Conservation (phyloP, 805 yeast genomes). For the Zygoascus bituminiphila region DNA sequence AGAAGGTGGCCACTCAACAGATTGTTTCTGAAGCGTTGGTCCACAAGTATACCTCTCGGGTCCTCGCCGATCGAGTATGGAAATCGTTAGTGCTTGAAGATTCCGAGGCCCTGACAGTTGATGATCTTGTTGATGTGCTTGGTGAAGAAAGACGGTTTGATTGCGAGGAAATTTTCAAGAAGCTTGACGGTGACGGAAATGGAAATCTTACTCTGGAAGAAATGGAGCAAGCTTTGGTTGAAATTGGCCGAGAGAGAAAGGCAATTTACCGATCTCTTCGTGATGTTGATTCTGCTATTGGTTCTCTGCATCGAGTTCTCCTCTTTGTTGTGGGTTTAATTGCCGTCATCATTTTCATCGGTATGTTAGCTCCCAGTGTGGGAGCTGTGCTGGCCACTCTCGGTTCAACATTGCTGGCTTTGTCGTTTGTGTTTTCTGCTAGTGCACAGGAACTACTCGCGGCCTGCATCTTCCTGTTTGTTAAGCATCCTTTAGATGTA, state of each 20-base stretch:
- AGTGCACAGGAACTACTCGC: constrained; percentile 33
- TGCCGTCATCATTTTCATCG: constrained; percentile 32
- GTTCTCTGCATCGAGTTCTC: constrained; percentile 31
- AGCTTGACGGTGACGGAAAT: constrained; percentile 30
- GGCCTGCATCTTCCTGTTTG: constrained; percentile 33
- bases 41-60: constrained; percentile 21
- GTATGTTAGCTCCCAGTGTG: constrained; percentile 34
- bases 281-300: constrained; percentile 34
- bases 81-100: constrained; percentile 34
- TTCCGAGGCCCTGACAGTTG: constrained; percentile 24
- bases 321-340: constrained; percentile 27
- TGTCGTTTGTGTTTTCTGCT: constrained; percentile 32
- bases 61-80: constrained; percentile 34
- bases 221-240: constrained; percentile 26
- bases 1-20: constrained; percentile 12
- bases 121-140: constrained; percentile 29
- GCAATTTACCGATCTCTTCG: constrained; percentile 30
- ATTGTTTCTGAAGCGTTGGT: constrained; percentile 29
- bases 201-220: constrained; percentile 32
- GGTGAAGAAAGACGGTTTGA: constrained; percentile 27
- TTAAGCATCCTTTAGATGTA: constrained; percentile 35
- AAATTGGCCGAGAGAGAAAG: constrained; percentile 29
- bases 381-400: constrained; percentile 34
- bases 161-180: constrained; percentile 26
- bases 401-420: constrained; percentile 32